Percentiles rank a stretch among this genome's conserved stretches.
These are phyloP conservation scores for Candida freyschussii DNA, from an alignment of 1,139 yeast species.

Conservation along the genomic window DNA sequence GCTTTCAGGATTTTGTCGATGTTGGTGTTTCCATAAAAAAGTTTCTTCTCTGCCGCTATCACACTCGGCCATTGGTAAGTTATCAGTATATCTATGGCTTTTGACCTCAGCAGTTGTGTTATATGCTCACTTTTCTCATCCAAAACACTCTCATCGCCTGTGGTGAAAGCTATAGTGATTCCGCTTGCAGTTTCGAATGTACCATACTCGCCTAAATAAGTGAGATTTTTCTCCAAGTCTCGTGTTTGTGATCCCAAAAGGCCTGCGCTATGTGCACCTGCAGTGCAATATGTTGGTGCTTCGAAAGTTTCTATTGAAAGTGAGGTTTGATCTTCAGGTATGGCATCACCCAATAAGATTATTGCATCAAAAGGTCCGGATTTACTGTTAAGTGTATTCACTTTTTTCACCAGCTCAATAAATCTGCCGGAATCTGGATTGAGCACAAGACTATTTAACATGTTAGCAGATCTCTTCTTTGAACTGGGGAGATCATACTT, in stretches of 20 bases:
- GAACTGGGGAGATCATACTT: constrained; percentile 5
- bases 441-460: constrained; percentile 14
- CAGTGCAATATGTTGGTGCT: constrained; percentile 32
- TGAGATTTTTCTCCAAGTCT: constrained; percentile 19
- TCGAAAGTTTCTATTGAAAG: constrained; percentile 25
- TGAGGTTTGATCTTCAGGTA: constrained; percentile 19
- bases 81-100: constrained; percentile 48
- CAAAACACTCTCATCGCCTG: constrained; percentile 29
- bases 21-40: constrained; percentile 27
- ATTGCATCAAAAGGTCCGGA: constrained; percentile 64
- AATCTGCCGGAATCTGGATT: constrained; percentile 17
- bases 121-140: constrained; percentile 22
- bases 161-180: constrained; percentile 42
- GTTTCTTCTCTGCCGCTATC: constrained; percentile 37
- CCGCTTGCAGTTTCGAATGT: constrained; percentile 41
- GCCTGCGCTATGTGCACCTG: constrained; percentile 6
- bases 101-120: constrained; percentile 17
- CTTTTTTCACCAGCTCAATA: constrained; percentile 30
- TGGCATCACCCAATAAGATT: constrained; percentile 46
- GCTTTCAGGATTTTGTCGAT: constrained; percentile 44
- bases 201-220: constrained; percentile 33
- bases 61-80: constrained; percentile 60
- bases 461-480: too few relatives aligned
- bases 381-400: constrained; percentile 45
- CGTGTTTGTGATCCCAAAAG: constrained; percentile 5